Evolutionary conservation across 257 asterid species (phyloP), one percentile per base, ranked within the genome.

Genomic region (Orobanche coerulescens): DNA sequence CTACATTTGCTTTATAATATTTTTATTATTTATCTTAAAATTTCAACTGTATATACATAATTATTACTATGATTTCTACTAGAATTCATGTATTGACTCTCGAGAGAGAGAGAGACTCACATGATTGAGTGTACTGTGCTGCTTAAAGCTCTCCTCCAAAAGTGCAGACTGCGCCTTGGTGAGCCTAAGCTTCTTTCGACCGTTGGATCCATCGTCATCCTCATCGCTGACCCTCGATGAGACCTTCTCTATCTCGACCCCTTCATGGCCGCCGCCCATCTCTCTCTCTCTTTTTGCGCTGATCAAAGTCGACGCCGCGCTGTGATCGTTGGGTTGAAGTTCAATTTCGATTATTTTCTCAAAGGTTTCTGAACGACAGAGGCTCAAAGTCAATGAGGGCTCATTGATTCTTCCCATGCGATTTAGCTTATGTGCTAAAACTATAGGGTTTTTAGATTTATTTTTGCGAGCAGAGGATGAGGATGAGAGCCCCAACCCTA

Each of bases 321-420:
- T 81, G 6, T 84, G 77, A 49, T 86, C 88, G 36, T 2, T 37
- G 44, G 13, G 19, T 22, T 7, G 4, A 44, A n/a, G n/a, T n/a
- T n/a, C n/a, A n/a, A n/a, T n/a, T n/a, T n/a, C n/a, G n/a, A n/a
- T n/a, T n/a, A n/a, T n/a, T n/a, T n/a, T n/a, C n/a, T n/a, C 70
- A 9, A 49, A 62, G 12, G 76, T 62, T 15, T 83, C 86, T 2
- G 53, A 13, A 1, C 80, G 83, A 0, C 85, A 76, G 33, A 85
- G 80, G 73, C 87, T 72, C 59, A 85, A 39, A 66, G 84, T 85
- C 61, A 85, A 66, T 0, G 79, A 64, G 11, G 89, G 89, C 75
- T 75, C 86, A 3, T 5, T 13, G 57, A 50, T 23, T 22, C 53
- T 44, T 28, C 26, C 24, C 43, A n/a, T 0, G 39, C 19, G 39